Base-by-base conservation (phyloP, 805 yeast genomes). In the Yarrowia osloensis region DNA sequence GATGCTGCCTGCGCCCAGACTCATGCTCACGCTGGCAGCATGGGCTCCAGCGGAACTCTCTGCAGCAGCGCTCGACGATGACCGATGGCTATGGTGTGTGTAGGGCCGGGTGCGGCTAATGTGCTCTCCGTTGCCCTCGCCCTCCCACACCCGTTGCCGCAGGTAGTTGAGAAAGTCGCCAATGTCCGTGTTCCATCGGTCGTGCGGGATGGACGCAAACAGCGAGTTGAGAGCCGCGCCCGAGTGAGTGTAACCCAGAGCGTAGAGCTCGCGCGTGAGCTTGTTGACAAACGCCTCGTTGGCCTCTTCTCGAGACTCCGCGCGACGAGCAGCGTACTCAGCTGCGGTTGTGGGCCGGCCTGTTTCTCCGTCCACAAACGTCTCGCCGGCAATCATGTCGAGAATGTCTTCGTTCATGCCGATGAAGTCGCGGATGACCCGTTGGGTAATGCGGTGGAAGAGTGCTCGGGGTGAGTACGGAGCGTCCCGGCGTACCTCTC, bases 361-460 rank as follows among this genome's bases (percentile, higher is more conserved):
- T 15, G 31, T 42, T n/a, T 61, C 52, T 3, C 70, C 67, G 54
- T 68, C 74, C 50, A 70, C 61, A 49, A 71, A 71, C 33, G 73
- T 71, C 39, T 69, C 71, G 26, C 77, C 76, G 55, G 76, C 73
- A 11, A 78, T 70, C 29, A 77, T 73, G 67, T 76, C 80, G 65
- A 78, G 69, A 9, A 77, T 75, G 54, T 74, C 73, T 65, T 77
- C 79, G 67, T 78, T 75, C 65, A 76, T 55, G 28, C 78, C 76
- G 52, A 77, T 72, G 44, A 75, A 70, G 67, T 73, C 74, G 40
- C 73, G 71, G 17, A 77, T 68, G 22, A 74, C 72, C 7, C 68
- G 62, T 17, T 70, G 70, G 7, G 72, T 70, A 47, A 71, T 57
- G 49, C 66, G 66, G 31, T 44, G 52, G 42, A 44, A 61, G 13